Conservation (phyloP, 805 yeast genomes). For the Kazachstania viticola region DNA sequence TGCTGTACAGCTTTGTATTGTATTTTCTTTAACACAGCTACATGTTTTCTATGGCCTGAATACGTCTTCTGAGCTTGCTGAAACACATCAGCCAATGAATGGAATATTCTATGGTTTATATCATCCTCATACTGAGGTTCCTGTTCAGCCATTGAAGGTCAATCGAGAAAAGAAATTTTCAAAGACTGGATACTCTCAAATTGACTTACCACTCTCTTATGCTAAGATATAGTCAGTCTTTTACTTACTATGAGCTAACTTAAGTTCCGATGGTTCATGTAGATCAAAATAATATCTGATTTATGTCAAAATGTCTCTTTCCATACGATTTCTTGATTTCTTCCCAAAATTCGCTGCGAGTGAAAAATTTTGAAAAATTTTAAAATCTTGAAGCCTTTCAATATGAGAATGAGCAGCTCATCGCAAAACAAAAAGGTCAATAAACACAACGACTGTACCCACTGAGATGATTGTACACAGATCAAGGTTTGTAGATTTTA, state of each 20-base stretch:
- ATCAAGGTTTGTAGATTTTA: conserved; percentile 81
- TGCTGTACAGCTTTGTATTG: conserved; percentile 44
- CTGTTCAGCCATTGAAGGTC: too few relatives aligned
- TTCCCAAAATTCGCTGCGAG: too few relatives aligned
- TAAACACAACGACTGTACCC: background rate
- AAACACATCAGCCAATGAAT: conserved; percentile 53
- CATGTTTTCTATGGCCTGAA: conserved; percentile 68
- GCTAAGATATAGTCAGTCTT: too few relatives aligned
- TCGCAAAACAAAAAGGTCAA: background rate
- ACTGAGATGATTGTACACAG: conserved; percentile 43
- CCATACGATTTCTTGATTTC: too few relatives aligned
- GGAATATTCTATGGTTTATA: conserved; percentile 27
- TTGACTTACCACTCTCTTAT: too few relatives aligned
- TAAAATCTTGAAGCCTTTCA: background rate
- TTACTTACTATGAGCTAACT: too few relatives aligned
- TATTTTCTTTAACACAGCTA: conserved; percentile 47
- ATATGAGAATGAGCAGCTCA: background rate
- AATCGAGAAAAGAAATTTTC: too few relatives aligned
- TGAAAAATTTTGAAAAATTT: conserved; percentile 6
- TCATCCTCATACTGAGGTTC: too few relatives aligned
- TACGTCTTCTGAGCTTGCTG: conserved; percentile 68
- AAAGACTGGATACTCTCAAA: too few relatives aligned
- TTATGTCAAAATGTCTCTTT: too few relatives aligned
- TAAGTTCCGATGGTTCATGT: too few relatives aligned
- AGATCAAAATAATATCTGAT: too few relatives aligned